Conservation (phyloP, 2,329 filamentous ascomycete genomes). For the Amylocarpus encephaloides region DNA sequence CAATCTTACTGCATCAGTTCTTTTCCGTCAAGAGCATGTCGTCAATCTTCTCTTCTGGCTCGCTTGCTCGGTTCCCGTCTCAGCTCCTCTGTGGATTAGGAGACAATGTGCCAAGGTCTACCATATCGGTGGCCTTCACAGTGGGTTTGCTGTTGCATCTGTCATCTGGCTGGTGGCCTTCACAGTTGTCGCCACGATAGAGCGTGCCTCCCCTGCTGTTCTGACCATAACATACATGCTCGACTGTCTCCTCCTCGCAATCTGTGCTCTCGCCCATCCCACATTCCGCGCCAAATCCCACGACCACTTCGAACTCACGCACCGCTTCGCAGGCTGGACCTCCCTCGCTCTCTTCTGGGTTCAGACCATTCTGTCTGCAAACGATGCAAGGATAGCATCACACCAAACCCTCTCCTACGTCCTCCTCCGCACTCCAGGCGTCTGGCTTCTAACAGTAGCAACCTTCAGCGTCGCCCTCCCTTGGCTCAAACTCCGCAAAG, state of each 20-base stretch:
- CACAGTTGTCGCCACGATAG: conserved; percentile 29
- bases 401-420: conserved; percentile 23
- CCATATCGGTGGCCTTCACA: conserved; percentile 49
- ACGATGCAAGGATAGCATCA: conserved; percentile 33
- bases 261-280: conserved; percentile 60
- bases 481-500: conserved; percentile 65
- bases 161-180: conserved; percentile 41
- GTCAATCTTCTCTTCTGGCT: conserved; percentile 45
- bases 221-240: conserved; percentile 51
- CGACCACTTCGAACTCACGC: conserved; percentile 63
- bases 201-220: neutral
- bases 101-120: conserved; percentile 43
- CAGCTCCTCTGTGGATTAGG: conserved; percentile 42
- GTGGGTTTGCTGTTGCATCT: conserved; percentile 42
- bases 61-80: conserved; percentile 40
- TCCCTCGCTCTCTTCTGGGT: conserved; percentile 59
- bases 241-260: conserved; percentile 48
- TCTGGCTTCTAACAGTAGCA: conserved; percentile 64
- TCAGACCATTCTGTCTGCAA: conserved; percentile 50
- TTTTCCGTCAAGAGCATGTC: conserved; percentile 47
- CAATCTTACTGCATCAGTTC: conserved; percentile 38
- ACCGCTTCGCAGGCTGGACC: conserved; percentile 69
- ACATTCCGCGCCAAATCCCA: conserved; percentile 55
- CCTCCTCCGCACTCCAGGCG: conserved; percentile 42
- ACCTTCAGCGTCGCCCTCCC: conserved; percentile 63